These are phyloP conservation scores for Ramaria sp. DNA, from an alignment of 768 basidiomycete genomes.

Conservation along the genomic window DNA sequence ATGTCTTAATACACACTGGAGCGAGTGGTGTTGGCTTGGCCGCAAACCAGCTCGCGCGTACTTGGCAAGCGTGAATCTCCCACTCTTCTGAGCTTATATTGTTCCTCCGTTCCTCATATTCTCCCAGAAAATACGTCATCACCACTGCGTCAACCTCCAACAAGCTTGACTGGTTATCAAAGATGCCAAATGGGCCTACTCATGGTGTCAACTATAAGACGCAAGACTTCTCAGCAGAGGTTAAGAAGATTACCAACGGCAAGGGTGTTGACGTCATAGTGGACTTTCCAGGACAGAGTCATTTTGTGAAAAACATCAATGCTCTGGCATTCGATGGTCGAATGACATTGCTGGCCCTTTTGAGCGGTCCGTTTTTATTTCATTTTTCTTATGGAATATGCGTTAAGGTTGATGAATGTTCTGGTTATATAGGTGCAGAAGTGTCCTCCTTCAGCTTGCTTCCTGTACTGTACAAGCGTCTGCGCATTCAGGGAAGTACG, in stretches of 20 bases:
- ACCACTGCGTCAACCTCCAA: constrained; percentile 80
- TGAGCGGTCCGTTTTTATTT: constrained; percentile 46
- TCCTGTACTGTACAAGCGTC: constrained; percentile 71
- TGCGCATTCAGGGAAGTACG: constrained; percentile 83
- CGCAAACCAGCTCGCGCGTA: constrained; percentile 76
- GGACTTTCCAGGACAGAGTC: constrained; percentile 71
- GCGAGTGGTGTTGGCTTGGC: constrained; percentile 87
- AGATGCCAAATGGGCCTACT: constrained; percentile 57
- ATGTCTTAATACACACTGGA: constrained; percentile 83
- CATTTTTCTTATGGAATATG: not conserved
- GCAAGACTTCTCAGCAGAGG: constrained; percentile 65
- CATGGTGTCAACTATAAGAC: constrained; percentile 79
- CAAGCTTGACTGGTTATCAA: constrained; percentile 69
- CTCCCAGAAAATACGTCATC: constrained; percentile 50
- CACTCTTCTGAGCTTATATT: not conserved
- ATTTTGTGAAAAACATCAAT: constrained; percentile 66
- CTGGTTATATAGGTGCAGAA: constrained; percentile 30
- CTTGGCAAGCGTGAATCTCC: constrained; percentile 54
- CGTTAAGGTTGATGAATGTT: not conserved
- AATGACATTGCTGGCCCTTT: constrained; percentile 54
- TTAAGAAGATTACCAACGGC: constrained; percentile 53
- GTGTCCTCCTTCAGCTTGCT: constrained; percentile 44
- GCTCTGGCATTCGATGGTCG: constrained; percentile 60
- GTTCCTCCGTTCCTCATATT: constrained; percentile 4
- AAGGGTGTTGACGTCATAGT: constrained; percentile 77